These are phyloP conservation scores for Saccharomyces eubayanus DNA, from an alignment of 805 yeast genomes.

Conservation along the genomic window DNA sequence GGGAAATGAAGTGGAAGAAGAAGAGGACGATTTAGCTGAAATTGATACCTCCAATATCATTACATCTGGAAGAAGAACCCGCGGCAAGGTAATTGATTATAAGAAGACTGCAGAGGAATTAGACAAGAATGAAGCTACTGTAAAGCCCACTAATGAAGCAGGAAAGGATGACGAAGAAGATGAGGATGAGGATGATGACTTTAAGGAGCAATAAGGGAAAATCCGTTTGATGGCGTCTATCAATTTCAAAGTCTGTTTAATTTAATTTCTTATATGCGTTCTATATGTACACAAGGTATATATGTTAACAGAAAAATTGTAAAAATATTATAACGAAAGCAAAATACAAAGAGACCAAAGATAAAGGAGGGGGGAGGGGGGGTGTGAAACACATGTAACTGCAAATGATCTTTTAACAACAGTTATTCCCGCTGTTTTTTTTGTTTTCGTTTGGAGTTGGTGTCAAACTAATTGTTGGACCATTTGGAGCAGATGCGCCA, in stretches of 20 bases:
- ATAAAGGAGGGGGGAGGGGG: background rate
- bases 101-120: conserved; percentile 69
- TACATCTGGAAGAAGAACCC: conserved; percentile 77
- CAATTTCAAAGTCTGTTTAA: background rate
- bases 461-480: conserved; percentile 86
- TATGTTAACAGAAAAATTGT: background rate
- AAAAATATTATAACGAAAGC: background rate
- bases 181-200: conserved; percentile 18
- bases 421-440: conserved; percentile 40
- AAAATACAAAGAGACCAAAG: background rate
- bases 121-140: conserved; percentile 32
- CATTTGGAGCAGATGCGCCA: conserved; percentile 56
- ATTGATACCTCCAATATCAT: conserved; percentile 80
- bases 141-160: conserved; percentile 36
- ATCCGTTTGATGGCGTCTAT: background rate
- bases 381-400: too few species aligned
- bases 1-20: conserved; percentile 56
- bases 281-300: background rate
- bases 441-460: conserved; percentile 85
- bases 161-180: conserved; percentile 37
- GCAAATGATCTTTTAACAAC: conserved; percentile 46
- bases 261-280: background rate
- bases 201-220: conserved; percentile 12
- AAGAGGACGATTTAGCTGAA: conserved; percentile 71
- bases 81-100: conserved; percentile 83